Evolutionary conservation across 169 alveolate genomes (phyloP), one percentile per base, ranked within the genome.

Genomic region (Plasmodium gonderi): DNA sequence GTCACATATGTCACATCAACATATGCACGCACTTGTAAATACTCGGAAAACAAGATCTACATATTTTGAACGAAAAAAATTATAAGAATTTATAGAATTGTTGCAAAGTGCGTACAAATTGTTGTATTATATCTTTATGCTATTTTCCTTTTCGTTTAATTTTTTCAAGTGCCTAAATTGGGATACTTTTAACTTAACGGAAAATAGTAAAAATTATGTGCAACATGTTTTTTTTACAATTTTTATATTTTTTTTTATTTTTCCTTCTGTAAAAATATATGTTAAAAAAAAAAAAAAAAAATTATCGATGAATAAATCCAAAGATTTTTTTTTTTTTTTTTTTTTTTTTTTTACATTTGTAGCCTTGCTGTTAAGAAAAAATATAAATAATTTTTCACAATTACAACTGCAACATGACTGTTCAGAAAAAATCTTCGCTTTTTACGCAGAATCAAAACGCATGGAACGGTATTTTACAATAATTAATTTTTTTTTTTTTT

Each of bases 341-440:
- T 45, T 23, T 12, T 6, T 77, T 7, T 77, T 54, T 33, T 36
- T 31, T 60, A 38, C 77, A 38, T 8, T 67, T 79, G 33, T 47
- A 31, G 44, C 79, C 38, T 54, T 82, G 26, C 49, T 78, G 90
- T 79, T 74, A 54, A 74, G 67, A 36, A 74, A 11, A 67, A 67
- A 67, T 23, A 67, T 5, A 4, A 17, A 67, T 14, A 9, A 44
- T n/a, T 49, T 60, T 33, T 60, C 33, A 31, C 8, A n/a, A n/a
- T n/a, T n/a, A n/a, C 20, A 64, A 54, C 29, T 60, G 29, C 68
- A 80, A 67, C 65, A 11, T 31, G n/a, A 47, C 79, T 80, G 91
- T 80, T 85, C 83, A 85, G 92, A 74, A 72, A 33, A 79, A 51
- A 85, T 31, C 79, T 51, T 47, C 44, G 45, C 36, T 38, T 49